Percentiles rank a stretch among this genome's conserved stretches.
Evolutionary conservation across 108 stramenopile genomes (phyloP).

Genomic region (Pseudonitzschia delicatissima): DNA sequence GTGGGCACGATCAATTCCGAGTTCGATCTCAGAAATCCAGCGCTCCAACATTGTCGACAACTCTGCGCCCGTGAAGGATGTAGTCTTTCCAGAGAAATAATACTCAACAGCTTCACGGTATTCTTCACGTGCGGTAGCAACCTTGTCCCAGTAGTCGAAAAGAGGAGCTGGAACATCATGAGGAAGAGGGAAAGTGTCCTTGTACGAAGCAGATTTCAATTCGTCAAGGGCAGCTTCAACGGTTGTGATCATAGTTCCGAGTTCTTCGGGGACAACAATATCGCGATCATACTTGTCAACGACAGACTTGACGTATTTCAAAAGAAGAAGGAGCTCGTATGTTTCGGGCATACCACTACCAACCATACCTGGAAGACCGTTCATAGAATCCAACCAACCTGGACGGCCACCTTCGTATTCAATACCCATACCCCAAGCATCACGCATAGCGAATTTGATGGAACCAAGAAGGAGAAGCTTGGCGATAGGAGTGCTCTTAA

Average conservation of each 20-base stretch:
- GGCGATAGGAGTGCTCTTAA: constrained; percentile 62
- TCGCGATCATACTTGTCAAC: constrained; percentile 69
- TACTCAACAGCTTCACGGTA: constrained; percentile 78
- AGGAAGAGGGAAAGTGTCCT: constrained; percentile 64
- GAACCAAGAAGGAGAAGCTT: constrained; percentile 81
- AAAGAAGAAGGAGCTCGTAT: constrained; percentile 82
- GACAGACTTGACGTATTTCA: constrained; percentile 75
- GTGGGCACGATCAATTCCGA: constrained; percentile 77
- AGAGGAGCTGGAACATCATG: constrained; percentile 68
- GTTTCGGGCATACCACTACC: constrained; percentile 92
- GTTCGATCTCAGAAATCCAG: constrained; percentile 73
- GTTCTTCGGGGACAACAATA: constrained; percentile 73
- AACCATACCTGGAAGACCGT: constrained; percentile 92
- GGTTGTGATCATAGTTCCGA: constrained; percentile 61
- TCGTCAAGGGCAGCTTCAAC: constrained; percentile 74
- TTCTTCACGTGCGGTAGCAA: constrained; percentile 81
- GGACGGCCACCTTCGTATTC: constrained; percentile 96
- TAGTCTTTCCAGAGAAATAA: constrained; percentile 86
- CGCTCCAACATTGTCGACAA: constrained; percentile 63
- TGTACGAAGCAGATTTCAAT: constrained; percentile 63
- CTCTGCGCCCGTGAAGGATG: constrained; percentile 47
- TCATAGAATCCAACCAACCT: constrained; percentile 98
- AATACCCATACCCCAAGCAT: constrained; percentile 94
- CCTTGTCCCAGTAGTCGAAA: constrained; percentile 90
- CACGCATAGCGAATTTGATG: constrained; percentile 91